Percentiles rank a stretch among this genome's conserved stretches.
Conservation (phyloP, 169 alveolate species). For the Plasmodium sp. region DNA sequence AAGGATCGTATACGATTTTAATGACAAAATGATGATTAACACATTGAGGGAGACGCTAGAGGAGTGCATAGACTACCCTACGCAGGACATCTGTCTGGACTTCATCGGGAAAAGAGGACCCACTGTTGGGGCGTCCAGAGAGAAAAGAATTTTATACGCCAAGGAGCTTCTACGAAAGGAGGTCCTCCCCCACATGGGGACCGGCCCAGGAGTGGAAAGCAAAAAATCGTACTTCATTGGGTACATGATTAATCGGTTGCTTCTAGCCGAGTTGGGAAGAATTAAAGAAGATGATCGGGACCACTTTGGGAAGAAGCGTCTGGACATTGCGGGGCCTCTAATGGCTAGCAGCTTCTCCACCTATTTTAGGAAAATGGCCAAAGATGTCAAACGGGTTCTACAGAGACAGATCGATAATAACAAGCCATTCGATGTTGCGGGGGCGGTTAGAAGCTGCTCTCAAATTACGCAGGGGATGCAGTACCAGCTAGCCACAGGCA, state of each 20-base stretch:
- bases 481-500: slow-evolving; percentile 87
- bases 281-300: slow-evolving; percentile 99
- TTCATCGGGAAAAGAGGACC: slow-evolving; percentile 96
- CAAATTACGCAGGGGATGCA: slow-evolving; percentile 93
- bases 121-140: slow-evolving; percentile 94
- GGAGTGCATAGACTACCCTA: slow-evolving; percentile 94
- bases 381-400: slow-evolving; percentile 93
- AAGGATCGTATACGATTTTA: slow-evolving; percentile 94
- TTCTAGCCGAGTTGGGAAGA: slow-evolving; percentile 97
- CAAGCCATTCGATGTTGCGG: slow-evolving; percentile 93
- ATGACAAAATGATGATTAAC: slow-evolving; percentile 97
- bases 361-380: slow-evolving; percentile 94
- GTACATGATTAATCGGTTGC: slow-evolving; percentile 97
- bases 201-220: slow-evolving; percentile 92
- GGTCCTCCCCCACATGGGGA: slow-evolving; percentile 99
- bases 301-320: slow-evolving; percentile 99
- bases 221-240: slow-evolving; percentile 99
- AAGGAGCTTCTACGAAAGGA: slow-evolving; percentile 95
- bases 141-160: slow-evolving; percentile 95
- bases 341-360: slow-evolving; percentile 98
- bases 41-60: slow-evolving; percentile 95
- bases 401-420: slow-evolving; percentile 94
- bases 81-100: slow-evolving; percentile 94
- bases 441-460: slow-evolving; percentile 91
- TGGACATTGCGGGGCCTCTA: slow-evolving; percentile 99